phyloP scores from a whole-genome alignment of 768 basidiomycete genomes.

The Coprinopsis sp. region DNA sequence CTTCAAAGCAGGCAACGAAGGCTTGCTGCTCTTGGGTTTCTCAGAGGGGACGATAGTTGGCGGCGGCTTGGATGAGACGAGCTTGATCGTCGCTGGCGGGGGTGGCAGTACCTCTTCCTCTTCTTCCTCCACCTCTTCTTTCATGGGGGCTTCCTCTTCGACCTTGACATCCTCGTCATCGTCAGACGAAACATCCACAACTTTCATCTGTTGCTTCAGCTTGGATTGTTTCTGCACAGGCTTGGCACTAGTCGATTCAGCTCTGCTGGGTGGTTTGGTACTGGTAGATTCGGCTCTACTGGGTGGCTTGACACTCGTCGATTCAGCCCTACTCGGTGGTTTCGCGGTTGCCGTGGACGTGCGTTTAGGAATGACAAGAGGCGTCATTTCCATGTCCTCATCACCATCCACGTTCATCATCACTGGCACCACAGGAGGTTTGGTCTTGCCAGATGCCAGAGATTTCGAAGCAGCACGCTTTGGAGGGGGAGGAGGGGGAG shows the following conservation, averaged over 20 bases:
- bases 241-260: constrained; percentile 3
- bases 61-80: background rate
- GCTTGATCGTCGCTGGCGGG: background rate
- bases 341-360: background rate
- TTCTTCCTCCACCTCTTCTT: constrained; percentile 3
- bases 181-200: constrained; percentile 40
- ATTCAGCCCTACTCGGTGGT: background rate
- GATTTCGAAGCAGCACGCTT: background rate
- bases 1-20: background rate
- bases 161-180: constrained; percentile 27
- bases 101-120: constrained; percentile 1
- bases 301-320: too few species aligned
- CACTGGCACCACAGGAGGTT: background rate
- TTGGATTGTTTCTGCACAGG: background rate
- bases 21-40: background rate
- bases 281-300: too few species aligned
- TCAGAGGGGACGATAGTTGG: background rate
- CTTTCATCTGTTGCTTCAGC: constrained; percentile 21
- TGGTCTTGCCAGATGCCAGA: background rate
- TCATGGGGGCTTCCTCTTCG: constrained; percentile 10
- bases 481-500: background rate
- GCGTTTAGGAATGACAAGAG: constrained; percentile 7
- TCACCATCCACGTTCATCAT: constrained; percentile 6
- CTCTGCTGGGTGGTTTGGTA: background rate
- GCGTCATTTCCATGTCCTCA: constrained; percentile 8